Evolutionary conservation across 768 basidiomycete genomes (phyloP).

Genomic region (Neoboletus magnificus): DNA sequence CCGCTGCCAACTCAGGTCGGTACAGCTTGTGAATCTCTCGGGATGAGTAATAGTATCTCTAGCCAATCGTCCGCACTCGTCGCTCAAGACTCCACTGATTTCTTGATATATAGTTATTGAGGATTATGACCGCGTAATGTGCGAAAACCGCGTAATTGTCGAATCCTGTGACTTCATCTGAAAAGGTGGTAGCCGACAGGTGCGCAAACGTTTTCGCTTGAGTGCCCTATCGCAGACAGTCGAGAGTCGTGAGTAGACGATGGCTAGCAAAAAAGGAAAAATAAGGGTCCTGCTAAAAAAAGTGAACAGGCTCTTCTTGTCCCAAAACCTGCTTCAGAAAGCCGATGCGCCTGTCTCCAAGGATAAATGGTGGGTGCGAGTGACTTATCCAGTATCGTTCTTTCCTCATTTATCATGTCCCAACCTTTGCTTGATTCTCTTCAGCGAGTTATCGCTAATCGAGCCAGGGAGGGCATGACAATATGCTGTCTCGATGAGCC

Average conservation of each 20-base stretch:
- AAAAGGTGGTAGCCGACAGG: too few relatives aligned
- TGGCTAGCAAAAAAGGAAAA: too few relatives aligned
- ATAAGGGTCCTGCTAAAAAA: too few relatives aligned
- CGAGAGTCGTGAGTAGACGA: too few relatives aligned
- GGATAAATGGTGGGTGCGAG: slow-evolving; percentile 8
- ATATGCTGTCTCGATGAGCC: slow-evolving; percentile 12
- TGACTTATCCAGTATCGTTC: too few relatives aligned
- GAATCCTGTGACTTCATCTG: not conserved
- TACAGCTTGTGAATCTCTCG: not conserved
- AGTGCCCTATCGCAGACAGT: too few relatives aligned
- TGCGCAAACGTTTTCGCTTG: too few relatives aligned
- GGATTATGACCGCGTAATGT: not conserved
- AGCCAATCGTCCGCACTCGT: not conserved
- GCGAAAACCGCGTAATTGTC: not conserved
- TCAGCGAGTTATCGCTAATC: slow-evolving; percentile 8
- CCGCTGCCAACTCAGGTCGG: too few relatives aligned
- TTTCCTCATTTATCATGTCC: slow-evolving; percentile 6
- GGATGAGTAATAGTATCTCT: slow-evolving; percentile 2
- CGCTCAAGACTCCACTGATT: not conserved
- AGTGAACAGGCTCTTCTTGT: too few relatives aligned
- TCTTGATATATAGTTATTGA: not conserved
- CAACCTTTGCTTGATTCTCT: slow-evolving; percentile 12
- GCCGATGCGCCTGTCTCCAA: too few relatives aligned
- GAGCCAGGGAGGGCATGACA: slow-evolving; percentile 7
- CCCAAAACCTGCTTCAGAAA: too few relatives aligned